Evolutionary conservation across 345 rosid genomes (phyloP), one percentile per base, ranked within the genome.

Genomic region (Syzygium oleosum): DNA sequence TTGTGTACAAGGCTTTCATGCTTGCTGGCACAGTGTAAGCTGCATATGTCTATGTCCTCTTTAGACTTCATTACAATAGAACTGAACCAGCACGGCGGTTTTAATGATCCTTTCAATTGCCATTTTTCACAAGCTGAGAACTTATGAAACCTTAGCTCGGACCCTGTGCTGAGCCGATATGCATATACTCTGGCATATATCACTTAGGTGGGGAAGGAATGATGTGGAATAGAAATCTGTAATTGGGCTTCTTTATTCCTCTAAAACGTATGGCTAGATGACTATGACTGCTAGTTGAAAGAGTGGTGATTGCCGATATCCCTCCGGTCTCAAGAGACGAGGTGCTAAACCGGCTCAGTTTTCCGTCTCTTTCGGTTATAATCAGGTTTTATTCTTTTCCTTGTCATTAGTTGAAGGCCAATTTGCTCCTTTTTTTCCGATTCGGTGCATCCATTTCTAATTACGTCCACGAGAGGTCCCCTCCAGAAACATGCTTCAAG

Each of bases 1-100:
- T 93, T 3, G 88, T 52, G 5, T 92, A 89, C 65, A 93, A 94
- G 91, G 91, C 94, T 46, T 94, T 92, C 53, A 91, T 95, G 96
- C 95, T 95, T 15, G 95, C 90, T 0, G 96, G 98, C 34, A 91
- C 89, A 85, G 91, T 90, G 3, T 41, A 43, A 15, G 87, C 54
- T 51, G 80, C 1, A 73, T 10, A 73, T 19, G 9, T 5, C 25
- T 9, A 7, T 19, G 49, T 73, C 46, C 46, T 73, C 25, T 73
- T 38, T 73, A 2, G 14, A 34, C 7, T 73, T 3, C 49, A 4
- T 19, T 19, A 2, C 1, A 19, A 19, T 73, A 73, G 14, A 73
- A 34, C 9, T 19, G 49, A 19, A 73, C 78, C 63, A 10, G 3
- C 6, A 9, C 7, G 25, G 7, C 25, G 12, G 49, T 73, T 34